phyloP scores from a whole-genome alignment of 148 eudicot species.

The Persicaria tinctoria region DNA sequence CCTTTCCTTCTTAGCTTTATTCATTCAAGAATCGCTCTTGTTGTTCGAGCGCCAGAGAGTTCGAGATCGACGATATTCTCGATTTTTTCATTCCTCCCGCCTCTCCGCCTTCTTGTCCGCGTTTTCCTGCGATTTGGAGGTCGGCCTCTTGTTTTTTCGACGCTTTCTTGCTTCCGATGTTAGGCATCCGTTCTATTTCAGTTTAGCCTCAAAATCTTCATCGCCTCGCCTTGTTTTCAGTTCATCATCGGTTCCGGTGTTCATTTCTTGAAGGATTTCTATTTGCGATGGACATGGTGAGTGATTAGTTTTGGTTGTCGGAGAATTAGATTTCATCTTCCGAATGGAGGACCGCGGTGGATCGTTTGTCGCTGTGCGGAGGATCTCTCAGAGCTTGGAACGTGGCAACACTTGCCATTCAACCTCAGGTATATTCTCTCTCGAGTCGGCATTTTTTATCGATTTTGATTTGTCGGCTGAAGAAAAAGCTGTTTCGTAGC shows the following conservation, averaged over 20 bases:
- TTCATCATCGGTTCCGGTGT: slow-evolving; percentile 1
- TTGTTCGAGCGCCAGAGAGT: neutral
- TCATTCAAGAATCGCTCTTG: neutral
- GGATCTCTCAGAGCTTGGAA: slow-evolving; percentile 71
- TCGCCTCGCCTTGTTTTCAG: neutral
- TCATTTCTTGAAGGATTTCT: slow-evolving; percentile 7
- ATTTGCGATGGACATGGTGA: neutral
- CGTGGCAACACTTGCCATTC: slow-evolving; percentile 68
- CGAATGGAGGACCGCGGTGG: slow-evolving; percentile 85
- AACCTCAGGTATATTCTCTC: slow-evolving; percentile 60
- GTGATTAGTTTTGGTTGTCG: neutral
- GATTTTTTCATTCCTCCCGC: slow-evolving; percentile 5
- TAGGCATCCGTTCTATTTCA: neutral
- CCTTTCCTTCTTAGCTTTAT: neutral
- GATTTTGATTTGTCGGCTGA: slow-evolving; percentile 6
- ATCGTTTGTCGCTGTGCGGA: slow-evolving; percentile 89
- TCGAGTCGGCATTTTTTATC: slow-evolving; percentile 7
- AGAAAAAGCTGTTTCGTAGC: slow-evolving; percentile 27
- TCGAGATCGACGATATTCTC: slow-evolving; percentile 8
- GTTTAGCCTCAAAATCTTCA: slow-evolving; percentile 1
- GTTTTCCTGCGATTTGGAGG: neutral
- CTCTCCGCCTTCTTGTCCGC: slow-evolving; percentile 5
- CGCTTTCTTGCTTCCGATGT: neutral
- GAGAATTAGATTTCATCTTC: neutral
- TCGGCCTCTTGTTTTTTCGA: neutral